Base-by-base conservation (phyloP, 148 eudicot genomes). In the Amaranthus cruentus region DNA sequence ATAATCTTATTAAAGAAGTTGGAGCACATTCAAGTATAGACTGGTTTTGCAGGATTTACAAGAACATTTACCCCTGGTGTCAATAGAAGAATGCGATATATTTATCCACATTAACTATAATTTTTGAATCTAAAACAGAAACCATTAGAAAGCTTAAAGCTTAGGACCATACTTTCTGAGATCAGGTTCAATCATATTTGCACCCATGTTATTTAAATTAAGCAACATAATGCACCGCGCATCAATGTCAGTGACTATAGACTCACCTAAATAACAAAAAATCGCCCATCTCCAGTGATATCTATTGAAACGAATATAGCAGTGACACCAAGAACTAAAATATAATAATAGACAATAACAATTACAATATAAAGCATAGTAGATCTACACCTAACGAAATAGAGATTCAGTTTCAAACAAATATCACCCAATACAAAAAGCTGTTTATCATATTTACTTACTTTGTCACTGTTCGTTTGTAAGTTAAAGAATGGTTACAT, bases 271-370 rank as follows among this genome's bases (percentile, higher is more conserved):
- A 85, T 91, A 84, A 72, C 97, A 89, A 49, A 91, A 82, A 75
- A 91, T 74, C 79, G 86, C 75, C 8, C 89, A 87, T 71, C 84
- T 84, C 91, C 93, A 89, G 66, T 89, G 93, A 80, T 77, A 72
- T 91, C 97, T 91, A 73, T 44, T 59, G 28, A 59, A 69, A 68
- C 70, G 55, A 52, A 73, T 11, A 51, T 54, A 11, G 65, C 18
- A 58, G 55, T 7, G 60, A 54, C 9, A 28, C 18, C 70, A 18
- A 18, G 18, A 68, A 58, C 59, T 9, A 59, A 72, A 43, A 42
- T 13, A 49, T 18, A 18, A 63, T 54, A 48, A 62, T n/a, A 63
- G 46, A 43, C 18, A 18, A 18, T 18, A 18, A 18, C 18, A 18
- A 18, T 18, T 18, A 18, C 18, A 18, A 18, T 18, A 18, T 18